Conservation (phyloP, 805 yeast species). For the Lipomyces kockii region DNA sequence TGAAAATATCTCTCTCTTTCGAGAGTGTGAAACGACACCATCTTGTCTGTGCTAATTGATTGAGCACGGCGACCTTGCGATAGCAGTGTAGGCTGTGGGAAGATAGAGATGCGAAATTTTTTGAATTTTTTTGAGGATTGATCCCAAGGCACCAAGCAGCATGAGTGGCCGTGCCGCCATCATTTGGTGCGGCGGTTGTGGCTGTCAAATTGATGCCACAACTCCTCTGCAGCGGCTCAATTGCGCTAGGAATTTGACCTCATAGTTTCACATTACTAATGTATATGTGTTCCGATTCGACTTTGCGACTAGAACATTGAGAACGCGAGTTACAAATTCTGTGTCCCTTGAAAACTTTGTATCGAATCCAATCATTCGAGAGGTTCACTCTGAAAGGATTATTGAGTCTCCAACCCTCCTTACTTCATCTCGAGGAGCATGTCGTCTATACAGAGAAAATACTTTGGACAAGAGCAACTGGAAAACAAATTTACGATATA, state of each 20-base stretch:
- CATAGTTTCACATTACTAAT: too few relatives aligned
- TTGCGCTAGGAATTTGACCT: too few relatives aligned
- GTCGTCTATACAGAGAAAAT: neutral
- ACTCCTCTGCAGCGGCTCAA: too few relatives aligned
- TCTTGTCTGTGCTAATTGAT: slow-evolving; percentile 1
- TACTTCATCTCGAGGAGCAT: neutral
- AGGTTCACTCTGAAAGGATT: neutral
- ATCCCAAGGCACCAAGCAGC: neutral
- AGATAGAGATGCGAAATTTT: neutral
- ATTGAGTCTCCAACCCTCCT: neutral
- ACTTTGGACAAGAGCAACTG: neutral
- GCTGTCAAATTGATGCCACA: too few relatives aligned
- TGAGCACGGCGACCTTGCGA: neutral
- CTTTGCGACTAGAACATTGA: neutral
- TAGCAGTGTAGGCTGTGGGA: neutral
- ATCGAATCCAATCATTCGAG: neutral
- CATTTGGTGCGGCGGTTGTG: neutral
- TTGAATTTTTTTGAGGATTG: neutral
- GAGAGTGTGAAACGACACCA: slow-evolving; percentile 68
- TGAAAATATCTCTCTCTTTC: slow-evolving; percentile 85
- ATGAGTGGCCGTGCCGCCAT: neutral
- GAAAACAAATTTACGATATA: neutral
- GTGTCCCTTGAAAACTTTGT: too few relatives aligned
- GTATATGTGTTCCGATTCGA: neutral
- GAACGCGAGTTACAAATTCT: too few relatives aligned